Conservation (phyloP, 2,329 filamentous ascomycete species). For the Pyrenochaeta sp. region DNA sequence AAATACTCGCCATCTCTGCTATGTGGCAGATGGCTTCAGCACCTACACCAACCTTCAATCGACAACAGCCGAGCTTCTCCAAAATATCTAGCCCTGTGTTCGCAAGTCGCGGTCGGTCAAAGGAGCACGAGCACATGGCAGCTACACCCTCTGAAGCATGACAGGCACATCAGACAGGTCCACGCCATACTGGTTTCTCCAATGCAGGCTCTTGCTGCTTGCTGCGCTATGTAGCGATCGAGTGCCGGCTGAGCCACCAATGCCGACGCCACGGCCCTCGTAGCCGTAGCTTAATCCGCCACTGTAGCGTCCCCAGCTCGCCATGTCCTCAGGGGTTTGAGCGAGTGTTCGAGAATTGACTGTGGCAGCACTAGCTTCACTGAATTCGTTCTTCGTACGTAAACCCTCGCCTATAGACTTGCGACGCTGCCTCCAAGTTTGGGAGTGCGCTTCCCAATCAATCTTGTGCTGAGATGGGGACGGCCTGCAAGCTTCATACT, state of each 20-base stretch:
- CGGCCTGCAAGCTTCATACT: constrained; percentile 17
- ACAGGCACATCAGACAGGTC: constrained; percentile 46
- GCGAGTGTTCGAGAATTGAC: constrained; percentile 9
- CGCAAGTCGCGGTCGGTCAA: no score
- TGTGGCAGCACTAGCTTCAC: constrained; percentile 12
- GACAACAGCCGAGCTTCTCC: no score
- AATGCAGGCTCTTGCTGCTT: constrained; percentile 41
- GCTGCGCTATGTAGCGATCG: constrained; percentile 41
- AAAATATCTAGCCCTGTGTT: no score
- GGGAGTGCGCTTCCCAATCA: constrained; percentile 39
- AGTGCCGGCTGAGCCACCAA: constrained; percentile 50
- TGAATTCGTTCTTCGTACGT: constrained; percentile 18
- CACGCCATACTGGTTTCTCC: constrained; percentile 39
- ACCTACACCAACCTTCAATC: no score
- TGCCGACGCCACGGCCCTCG: constrained; percentile 40
- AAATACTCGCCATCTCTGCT: no score
- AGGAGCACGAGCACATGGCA: not conserved
- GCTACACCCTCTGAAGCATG: constrained; percentile 32
- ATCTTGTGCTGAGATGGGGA: constrained; percentile 15
- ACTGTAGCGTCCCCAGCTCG: constrained; percentile 43
- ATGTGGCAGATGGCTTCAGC: no score
- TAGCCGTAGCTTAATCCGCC: constrained; percentile 49
- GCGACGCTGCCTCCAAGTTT: constrained; percentile 40
- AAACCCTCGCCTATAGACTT: constrained; percentile 41
- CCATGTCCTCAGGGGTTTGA: constrained; percentile 13